phyloP scores from a whole-genome alignment of 139 green algal species.

The Pycnococcus provasolii region DNA sequence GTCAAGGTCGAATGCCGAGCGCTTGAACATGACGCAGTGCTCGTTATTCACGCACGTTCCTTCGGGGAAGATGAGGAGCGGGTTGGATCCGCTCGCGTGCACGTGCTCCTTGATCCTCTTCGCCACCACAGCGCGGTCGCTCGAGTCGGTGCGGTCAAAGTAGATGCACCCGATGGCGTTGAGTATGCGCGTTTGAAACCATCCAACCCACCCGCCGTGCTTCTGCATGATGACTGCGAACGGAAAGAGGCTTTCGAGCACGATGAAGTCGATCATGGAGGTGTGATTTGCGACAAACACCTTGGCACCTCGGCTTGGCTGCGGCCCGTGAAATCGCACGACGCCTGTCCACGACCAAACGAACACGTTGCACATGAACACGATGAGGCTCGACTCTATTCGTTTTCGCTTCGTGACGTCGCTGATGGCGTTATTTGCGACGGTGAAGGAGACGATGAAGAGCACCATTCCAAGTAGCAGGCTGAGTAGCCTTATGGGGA shows the following conservation, averaged over 20 bases:
- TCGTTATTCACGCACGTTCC: constrained; percentile 99
- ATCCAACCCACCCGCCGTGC: constrained; percentile 66
- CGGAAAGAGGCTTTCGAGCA: constrained; percentile 72
- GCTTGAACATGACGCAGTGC: constrained; percentile 98
- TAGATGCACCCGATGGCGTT: constrained; percentile 82
- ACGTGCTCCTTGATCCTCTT: constrained; percentile 62
- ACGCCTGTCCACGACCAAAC: constrained; percentile 79
- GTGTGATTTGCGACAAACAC: constrained; percentile 99
- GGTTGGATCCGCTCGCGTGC: constrained; percentile 47
- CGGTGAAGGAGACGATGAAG: constrained; percentile 71
- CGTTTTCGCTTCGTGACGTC: constrained; percentile 14
- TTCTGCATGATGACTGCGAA: constrained; percentile 94
- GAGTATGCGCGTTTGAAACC: constrained; percentile 77
- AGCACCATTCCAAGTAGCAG: constrained; percentile 35
- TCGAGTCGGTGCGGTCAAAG: constrained; percentile 90
- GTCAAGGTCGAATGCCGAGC: constrained; percentile 89
- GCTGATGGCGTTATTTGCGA: constrained; percentile 45
- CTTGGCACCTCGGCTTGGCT: constrained; percentile 43
- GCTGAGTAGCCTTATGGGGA: constrained; percentile 50
- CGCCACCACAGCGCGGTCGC: constrained; percentile 72
- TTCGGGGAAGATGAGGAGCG: constrained; percentile 96
- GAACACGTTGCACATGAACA: constrained; percentile 64
- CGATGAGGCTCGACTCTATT: constrained; percentile 40
- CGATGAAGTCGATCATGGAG: constrained; percentile 97
- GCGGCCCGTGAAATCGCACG: constrained; percentile 78